Percentiles rank a stretch among this genome's conserved stretches.
Evolutionary conservation across 345 rosid genomes (phyloP).

Genomic region (Arabis hirsuta): DNA sequence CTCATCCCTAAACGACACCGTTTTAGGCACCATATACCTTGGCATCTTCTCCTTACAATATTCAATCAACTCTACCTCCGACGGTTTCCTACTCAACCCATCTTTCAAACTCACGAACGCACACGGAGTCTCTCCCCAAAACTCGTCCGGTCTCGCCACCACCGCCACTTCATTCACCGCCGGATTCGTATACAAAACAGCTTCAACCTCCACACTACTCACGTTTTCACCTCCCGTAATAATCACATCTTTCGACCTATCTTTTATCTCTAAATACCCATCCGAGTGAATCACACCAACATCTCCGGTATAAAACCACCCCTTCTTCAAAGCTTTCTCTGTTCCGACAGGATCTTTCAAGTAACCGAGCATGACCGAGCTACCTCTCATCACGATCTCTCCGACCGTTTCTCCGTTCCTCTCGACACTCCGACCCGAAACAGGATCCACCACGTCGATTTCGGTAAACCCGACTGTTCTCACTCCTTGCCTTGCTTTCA

Average conservation of each 20-base stretch:
- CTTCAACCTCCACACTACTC: slow-evolving; percentile 77
- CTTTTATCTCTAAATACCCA: slow-evolving; percentile 72
- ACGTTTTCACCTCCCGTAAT: slow-evolving; percentile 90
- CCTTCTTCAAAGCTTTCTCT: slow-evolving; percentile 52
- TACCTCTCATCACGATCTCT: slow-evolving; percentile 74
- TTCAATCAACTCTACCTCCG: slow-evolving; percentile 48
- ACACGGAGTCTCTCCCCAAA: slow-evolving; percentile 91
- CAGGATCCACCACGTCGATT: slow-evolving; percentile 62
- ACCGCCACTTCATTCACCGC: slow-evolving; percentile 79
- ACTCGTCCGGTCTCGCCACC: slow-evolving; percentile 78
- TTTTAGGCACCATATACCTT: slow-evolving; percentile 67
- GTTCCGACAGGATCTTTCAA: slow-evolving; percentile 66
- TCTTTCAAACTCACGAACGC: slow-evolving; percentile 49
- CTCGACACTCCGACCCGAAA: slow-evolving; percentile 53
- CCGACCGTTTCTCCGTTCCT: slow-evolving; percentile 67
- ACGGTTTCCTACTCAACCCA: slow-evolving; percentile 51
- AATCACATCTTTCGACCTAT: slow-evolving; percentile 76
- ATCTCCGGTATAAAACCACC: slow-evolving; percentile 76
- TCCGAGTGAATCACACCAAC: slow-evolving; percentile 75
- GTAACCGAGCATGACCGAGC: slow-evolving; percentile 76
- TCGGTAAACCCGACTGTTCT: slow-evolving; percentile 53
- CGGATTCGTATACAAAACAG: slow-evolving; percentile 66
- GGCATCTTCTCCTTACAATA: slow-evolving; percentile 56
- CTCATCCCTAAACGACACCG: slow-evolving; percentile 59
- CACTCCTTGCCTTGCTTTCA: slow-evolving; percentile 80